Conservation (phyloP, 2,329 filamentous ascomycete species). For the Xylariomycetidae sp. region DNA sequence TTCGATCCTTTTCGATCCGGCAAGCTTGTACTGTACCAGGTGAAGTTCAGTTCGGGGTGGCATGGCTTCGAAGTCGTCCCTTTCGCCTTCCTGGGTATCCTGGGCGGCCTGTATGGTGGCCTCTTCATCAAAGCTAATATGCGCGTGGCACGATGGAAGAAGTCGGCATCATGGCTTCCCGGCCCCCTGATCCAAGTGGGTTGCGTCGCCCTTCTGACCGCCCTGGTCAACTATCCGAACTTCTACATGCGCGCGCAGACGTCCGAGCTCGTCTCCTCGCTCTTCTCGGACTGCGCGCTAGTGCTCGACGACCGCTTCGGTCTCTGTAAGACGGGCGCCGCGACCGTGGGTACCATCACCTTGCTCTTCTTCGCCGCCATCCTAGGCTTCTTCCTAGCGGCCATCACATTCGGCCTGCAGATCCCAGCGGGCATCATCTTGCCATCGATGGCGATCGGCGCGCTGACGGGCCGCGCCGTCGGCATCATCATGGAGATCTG, state of each 20-base stretch:
- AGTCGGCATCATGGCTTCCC: constrained; percentile 57
- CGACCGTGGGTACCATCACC: constrained; percentile 74
- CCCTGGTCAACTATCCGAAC: constrained; percentile 90
- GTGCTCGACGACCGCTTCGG: constrained; percentile 81
- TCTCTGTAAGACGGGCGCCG: constrained; percentile 81
- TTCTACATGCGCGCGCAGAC: constrained; percentile 92
- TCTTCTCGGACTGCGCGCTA: constrained; percentile 86
- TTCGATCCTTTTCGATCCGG: constrained; percentile 93
- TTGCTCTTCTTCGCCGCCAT: constrained; percentile 76
- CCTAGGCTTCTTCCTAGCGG: constrained; percentile 78
- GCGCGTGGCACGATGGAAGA: constrained; percentile 75
- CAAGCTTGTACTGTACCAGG: constrained; percentile 92
- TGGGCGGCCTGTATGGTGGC: constrained; percentile 90
- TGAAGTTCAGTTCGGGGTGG: constrained; percentile 87
- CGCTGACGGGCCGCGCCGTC: constrained; percentile 79
- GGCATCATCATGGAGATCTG: constrained; percentile 87
- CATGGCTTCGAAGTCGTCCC: constrained; percentile 90
- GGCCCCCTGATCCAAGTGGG: constrained; percentile 75
- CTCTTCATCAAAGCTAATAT: constrained; percentile 95
- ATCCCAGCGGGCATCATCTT: constrained; percentile 94
- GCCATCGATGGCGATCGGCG: constrained; percentile 93
- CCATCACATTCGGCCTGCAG: constrained; percentile 86
- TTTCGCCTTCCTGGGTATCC: constrained; percentile 76
- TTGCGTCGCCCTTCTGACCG: constrained; percentile 72
- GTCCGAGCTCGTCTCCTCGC: constrained; percentile 82